These are phyloP conservation scores for Tetrahymena thermophila DNA, from an alignment of 73 alveolate genomes.

Conservation along the genomic window DNA sequence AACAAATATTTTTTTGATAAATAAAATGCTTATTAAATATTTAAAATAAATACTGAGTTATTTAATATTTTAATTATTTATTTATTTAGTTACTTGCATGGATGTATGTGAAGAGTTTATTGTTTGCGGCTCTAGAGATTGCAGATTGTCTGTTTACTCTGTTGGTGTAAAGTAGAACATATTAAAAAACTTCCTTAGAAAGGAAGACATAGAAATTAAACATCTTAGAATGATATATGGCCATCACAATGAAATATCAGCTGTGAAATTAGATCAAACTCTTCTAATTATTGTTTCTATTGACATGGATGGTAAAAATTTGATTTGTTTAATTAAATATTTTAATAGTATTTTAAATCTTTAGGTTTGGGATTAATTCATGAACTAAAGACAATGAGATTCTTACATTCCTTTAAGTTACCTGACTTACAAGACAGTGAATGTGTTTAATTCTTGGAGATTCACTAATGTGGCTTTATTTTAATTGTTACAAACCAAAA, in stretches of 20 bases:
- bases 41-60: no score
- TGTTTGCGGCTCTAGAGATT: constrained; percentile 24
- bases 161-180: neutral
- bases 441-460: neutral
- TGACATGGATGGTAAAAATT: neutral
- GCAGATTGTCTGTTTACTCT: constrained; percentile 27
- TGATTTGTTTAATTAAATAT: neutral
- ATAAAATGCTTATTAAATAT: no score
- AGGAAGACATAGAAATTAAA: neutral
- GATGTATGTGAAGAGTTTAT: neutral
- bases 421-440: neutral
- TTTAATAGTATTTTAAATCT: neutral
- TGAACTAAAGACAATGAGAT: neutral
- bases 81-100: constrained; percentile 3
- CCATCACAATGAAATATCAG: neutral
- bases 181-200: neutral
- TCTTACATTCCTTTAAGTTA: neutral
- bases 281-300: neutral
- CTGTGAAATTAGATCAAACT: neutral
- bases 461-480: neutral
- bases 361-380: neutral
- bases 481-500: neutral
- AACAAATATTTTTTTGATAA: no score
- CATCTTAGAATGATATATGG: neutral
- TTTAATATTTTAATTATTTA: neutral